phyloP scores from a whole-genome alignment of 768 basidiomycete species.

The Pleurotus pulmonarius region DNA sequence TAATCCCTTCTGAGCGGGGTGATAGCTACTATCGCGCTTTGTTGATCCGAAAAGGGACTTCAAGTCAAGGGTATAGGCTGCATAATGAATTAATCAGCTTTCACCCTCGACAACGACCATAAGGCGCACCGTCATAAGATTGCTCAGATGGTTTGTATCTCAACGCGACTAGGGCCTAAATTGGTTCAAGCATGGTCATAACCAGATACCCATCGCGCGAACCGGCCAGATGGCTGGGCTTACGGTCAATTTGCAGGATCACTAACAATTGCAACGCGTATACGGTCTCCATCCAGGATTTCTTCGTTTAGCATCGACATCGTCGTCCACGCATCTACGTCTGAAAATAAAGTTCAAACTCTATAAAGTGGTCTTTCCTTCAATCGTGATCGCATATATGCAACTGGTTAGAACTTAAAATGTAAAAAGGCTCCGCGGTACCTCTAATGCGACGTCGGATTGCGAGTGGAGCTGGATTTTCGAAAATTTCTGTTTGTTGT shows the following conservation, averaged over 20 bases:
- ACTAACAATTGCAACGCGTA: conserved; percentile 41
- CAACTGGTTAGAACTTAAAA: too few relatives aligned
- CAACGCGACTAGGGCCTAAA: conserved; percentile 42
- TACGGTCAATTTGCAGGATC: neutral
- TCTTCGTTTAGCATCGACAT: conserved; percentile 8
- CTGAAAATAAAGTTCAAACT: neutral
- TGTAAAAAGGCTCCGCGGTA: too few relatives aligned
- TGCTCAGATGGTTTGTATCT: conserved; percentile 39
- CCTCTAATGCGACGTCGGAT: too few relatives aligned
- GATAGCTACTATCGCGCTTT: neutral
- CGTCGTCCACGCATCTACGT: conserved; percentile 3
- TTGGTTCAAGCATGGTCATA: conserved; percentile 3
- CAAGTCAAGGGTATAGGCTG: conserved; percentile 45
- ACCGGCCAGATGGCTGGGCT: too few relatives aligned
- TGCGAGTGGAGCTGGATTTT: too few relatives aligned
- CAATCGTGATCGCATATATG: too few relatives aligned
- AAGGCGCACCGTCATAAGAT: conserved; percentile 34
- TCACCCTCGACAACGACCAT: neutral
- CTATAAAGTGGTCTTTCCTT: too few relatives aligned
- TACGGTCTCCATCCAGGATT: conserved; percentile 23
- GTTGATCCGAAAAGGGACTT: conserved; percentile 18
- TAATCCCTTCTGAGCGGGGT: neutral
- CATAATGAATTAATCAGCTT: neutral
- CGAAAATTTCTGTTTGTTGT: neutral
- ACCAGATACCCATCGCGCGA: too few relatives aligned